A percentile compares a stretch with the other conserved stretches of the same genome.
Evolutionary conservation across 2,329 filamentous ascomycete species (phyloP).

Genomic region (Monosporascus sp.): DNA sequence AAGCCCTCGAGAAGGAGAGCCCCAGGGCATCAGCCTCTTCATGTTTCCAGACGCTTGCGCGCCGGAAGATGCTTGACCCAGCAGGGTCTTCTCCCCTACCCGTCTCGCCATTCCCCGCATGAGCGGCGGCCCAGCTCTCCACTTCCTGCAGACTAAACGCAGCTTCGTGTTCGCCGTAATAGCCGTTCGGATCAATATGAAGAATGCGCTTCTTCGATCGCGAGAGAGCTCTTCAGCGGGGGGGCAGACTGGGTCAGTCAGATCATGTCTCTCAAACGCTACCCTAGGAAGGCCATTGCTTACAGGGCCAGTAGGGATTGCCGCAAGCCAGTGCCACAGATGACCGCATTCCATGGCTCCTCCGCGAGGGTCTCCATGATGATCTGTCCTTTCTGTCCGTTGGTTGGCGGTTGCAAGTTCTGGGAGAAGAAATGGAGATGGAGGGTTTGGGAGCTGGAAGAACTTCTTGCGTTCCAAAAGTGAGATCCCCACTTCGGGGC

Average conservation of each 20-base stretch:
- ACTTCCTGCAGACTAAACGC: slow-evolving; percentile 80
- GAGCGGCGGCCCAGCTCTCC: slow-evolving; percentile 62
- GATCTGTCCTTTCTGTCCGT: slow-evolving; percentile 32
- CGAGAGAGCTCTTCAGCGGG: slow-evolving; percentile 72
- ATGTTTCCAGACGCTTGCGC: slow-evolving; percentile 34
- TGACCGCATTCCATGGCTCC: slow-evolving; percentile 73
- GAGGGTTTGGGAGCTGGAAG: slow-evolving; percentile 2
- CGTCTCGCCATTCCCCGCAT: slow-evolving; percentile 18
- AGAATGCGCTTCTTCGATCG: slow-evolving; percentile 87
- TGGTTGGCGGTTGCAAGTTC: slow-evolving; percentile 12
- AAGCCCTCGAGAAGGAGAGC: slow-evolving; percentile 64
- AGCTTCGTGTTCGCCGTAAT: slow-evolving; percentile 83
- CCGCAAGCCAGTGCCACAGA: slow-evolving; percentile 72
- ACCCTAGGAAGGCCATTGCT: slow-evolving; percentile 26
- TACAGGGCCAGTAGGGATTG: slow-evolving; percentile 79
- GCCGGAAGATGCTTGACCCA: slow-evolving; percentile 26
- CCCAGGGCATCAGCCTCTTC: slow-evolving; percentile 31
- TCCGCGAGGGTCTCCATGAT: slow-evolving; percentile 71
- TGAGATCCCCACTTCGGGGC: too few species aligned
- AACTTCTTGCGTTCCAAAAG: too few species aligned
- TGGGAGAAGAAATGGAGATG: slow-evolving; percentile 6
- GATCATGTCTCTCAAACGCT: slow-evolving; percentile 37
- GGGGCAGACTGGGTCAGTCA: slow-evolving; percentile 64
- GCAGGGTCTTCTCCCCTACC: background rate
- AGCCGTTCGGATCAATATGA: slow-evolving; percentile 81